phyloP scores from a whole-genome alignment of 2,329 filamentous ascomycete species.

The Ophioceras dolichostomum region DNA sequence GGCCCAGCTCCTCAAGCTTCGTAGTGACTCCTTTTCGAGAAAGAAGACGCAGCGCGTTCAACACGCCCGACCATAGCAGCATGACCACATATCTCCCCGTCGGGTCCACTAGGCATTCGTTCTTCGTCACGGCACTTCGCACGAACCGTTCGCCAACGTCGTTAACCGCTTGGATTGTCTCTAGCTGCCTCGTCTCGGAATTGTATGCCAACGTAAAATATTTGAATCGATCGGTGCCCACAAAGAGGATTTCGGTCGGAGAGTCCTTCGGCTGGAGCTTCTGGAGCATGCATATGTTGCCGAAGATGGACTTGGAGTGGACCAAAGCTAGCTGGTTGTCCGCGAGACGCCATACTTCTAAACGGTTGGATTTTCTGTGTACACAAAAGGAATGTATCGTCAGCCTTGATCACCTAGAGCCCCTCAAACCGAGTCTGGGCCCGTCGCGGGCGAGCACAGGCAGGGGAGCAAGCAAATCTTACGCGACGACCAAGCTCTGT shows the following conservation, averaged over 20 bases:
- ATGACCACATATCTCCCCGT: slow-evolving; percentile 49
- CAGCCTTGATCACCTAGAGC: slow-evolving; percentile 16
- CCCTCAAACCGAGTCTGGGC: not conserved
- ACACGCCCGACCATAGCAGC: slow-evolving; percentile 47
- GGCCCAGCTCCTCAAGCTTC: slow-evolving; percentile 36
- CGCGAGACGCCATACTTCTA: slow-evolving; percentile 69
- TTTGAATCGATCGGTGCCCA: slow-evolving; percentile 79
- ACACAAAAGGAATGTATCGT: slow-evolving; percentile 5
- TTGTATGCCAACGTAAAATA: slow-evolving; percentile 92
- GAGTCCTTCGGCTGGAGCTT: slow-evolving; percentile 65
- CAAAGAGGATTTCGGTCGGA: slow-evolving; percentile 72
- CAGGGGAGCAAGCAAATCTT: slow-evolving; percentile 24
- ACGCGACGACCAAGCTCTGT: slow-evolving; percentile 83
- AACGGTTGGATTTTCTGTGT: slow-evolving; percentile 64
- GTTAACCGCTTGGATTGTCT: slow-evolving; percentile 36
- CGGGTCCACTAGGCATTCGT: slow-evolving; percentile 75
- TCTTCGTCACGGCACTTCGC: slow-evolving; percentile 71
- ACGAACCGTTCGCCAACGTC: slow-evolving; percentile 47
- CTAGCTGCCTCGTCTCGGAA: slow-evolving; percentile 33
- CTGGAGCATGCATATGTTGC: slow-evolving; percentile 76
- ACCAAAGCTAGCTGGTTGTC: slow-evolving; percentile 52
- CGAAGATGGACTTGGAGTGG: slow-evolving; percentile 64
- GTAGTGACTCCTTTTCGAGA: slow-evolving; percentile 29
- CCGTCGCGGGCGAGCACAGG: not conserved
- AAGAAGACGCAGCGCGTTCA: slow-evolving; percentile 41